phyloP scores from a whole-genome alignment of 257 asterid genomes.

The Fraxinus cuspidata region DNA sequence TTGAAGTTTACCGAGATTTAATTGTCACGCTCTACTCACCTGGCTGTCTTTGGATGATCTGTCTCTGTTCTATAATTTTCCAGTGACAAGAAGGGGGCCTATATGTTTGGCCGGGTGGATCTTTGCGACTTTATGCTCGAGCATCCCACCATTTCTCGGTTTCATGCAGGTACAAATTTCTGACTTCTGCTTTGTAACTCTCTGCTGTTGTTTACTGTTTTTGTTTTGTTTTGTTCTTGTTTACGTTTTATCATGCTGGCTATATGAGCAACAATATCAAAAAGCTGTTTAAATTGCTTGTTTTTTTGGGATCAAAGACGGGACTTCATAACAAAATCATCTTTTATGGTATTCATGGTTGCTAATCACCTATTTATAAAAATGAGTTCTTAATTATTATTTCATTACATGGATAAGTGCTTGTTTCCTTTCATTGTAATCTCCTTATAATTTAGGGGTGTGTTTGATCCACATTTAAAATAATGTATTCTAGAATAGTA shows the following conservation, averaged over 20 bases:
- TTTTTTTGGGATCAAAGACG: constrained; percentile 8
- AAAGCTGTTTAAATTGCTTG: constrained; percentile 13
- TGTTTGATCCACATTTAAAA: no score
- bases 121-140: constrained; percentile 90
- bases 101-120: constrained; percentile 98
- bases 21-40: no score
- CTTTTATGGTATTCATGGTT: not conserved
- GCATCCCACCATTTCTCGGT: constrained; percentile 93
- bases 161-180: constrained; percentile 79
- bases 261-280: not conserved
- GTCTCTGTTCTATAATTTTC: constrained; percentile 23
- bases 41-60: constrained; percentile 1
- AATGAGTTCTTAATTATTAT: not conserved
- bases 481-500: no score
- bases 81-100: constrained; percentile 93
- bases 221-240: not conserved
- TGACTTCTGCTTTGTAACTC: constrained; percentile 4
- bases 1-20: not conserved
- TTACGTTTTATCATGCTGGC: constrained; percentile 1
- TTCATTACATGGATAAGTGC: not conserved
- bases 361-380: not conserved
- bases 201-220: not conserved
- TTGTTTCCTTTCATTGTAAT: no score
- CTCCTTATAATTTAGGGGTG: no score
- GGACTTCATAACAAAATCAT: no score